These are phyloP conservation scores for Colletotrichum sp. DNA, from an alignment of 2,329 filamentous ascomycete genomes.

Conservation along the genomic window DNA sequence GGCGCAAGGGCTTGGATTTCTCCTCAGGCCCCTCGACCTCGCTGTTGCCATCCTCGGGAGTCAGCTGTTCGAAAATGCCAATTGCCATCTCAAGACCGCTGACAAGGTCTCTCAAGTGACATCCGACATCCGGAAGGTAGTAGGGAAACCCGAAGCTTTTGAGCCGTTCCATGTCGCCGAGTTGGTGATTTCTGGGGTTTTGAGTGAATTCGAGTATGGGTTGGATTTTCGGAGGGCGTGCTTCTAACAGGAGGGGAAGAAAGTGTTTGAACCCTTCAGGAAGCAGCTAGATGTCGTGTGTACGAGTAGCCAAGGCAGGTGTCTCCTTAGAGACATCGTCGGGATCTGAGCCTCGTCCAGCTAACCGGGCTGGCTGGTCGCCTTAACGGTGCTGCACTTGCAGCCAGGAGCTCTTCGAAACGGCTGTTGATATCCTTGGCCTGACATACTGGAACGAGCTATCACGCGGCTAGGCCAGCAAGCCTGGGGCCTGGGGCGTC, in stretches of 20 bases:
- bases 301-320: not conserved
- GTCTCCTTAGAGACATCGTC: not conserved
- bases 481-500: not conserved
- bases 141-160: not conserved
- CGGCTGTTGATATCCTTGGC: not conserved
- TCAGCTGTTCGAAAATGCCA: conserved; percentile 7
- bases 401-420: not conserved
- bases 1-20: not conserved
- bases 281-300: not conserved
- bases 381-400: not conserved
- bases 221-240: not conserved
- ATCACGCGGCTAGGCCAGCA: not conserved
- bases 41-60: not conserved
- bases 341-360: not conserved
- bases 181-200: not conserved
- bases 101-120: not conserved
- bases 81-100: not conserved
- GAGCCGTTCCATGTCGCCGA: not conserved
- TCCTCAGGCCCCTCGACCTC: not conserved
- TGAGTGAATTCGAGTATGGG: not conserved
- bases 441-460: not conserved
- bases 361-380: not conserved
- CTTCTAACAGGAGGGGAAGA: not conserved
- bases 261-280: not conserved
- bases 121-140: not conserved